Base-by-base conservation (phyloP, 1,284 basidiomycete species). In the Sutorius eximius region DNA sequence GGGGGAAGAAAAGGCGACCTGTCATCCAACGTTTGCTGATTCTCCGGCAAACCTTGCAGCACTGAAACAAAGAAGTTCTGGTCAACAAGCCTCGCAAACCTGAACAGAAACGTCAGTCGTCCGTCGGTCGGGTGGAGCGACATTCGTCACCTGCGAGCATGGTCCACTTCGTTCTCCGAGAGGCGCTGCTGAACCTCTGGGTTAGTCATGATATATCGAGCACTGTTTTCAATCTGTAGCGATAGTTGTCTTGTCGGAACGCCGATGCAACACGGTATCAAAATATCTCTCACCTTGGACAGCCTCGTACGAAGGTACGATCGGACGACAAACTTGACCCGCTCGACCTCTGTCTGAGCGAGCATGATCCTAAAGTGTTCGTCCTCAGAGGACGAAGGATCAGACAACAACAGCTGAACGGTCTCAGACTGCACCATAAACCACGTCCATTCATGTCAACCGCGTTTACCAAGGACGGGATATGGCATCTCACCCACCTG, bases 301-400 rank as follows among this genome's bases (percentile, higher is more conserved):
- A 95, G 69, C 58, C 94, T 77, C 34, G 89, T 91, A n/a, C 93
- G 81, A 5, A 95, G 81, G 68, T 95, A 96, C 2, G 89, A 89
- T 52, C 93, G 75, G 22, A 95, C 84, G 55, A 95, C 82, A 67
- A 92, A 97, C 72, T 93, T 94, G 63, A 93, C 89, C 41, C 94
- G 82, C 71, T 97, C 94, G 65, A 95, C 85, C 72, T 97, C 94
- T 0, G 91, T 94, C 73, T 95, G 91, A 0, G 93, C 93, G 45
- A 96, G 85, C 76, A 93, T 87, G 41, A 95, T 89, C 59, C 92
- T 81, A 61, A 94, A 89, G 66, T 97, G 93, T 60, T 96, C 93
- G 59, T 95, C 93, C 65, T 95, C 91, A 1, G 86, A 89, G 2
- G 90, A 87, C 36, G 83, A 79, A 0, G 89, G 88, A 68, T 95